Evolutionary conservation across 768 basidiomycete genomes (phyloP).

Genomic region (Suillus subluteus): DNA sequence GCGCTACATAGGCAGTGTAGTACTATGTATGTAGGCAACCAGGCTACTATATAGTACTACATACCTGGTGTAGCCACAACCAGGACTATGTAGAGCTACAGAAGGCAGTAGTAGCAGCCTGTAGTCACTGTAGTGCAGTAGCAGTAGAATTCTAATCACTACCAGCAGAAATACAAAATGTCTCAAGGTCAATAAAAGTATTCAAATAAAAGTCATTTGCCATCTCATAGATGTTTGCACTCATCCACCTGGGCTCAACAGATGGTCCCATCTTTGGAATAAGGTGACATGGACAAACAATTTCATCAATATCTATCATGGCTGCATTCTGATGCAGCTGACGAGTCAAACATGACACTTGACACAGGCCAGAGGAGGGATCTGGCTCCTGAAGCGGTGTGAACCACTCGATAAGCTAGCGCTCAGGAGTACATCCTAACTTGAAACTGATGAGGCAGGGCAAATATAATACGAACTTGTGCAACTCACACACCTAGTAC

Average conservation of each 20-base stretch:
- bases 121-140: no score
- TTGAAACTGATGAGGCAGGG: conserved; percentile 9
- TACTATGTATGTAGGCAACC: no score
- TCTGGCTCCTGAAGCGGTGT: conserved; percentile 15
- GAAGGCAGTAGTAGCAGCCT: no score
- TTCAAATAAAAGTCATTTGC: no score
- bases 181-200: no score
- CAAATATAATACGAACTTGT: conserved; percentile 19
- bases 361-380: background rate
- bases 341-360: background rate
- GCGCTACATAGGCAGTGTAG: no score
- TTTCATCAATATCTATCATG: background rate
- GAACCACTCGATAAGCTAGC: conserved; percentile 32
- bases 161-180: no score
- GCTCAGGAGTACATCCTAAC: conserved; percentile 10
- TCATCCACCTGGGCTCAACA: background rate
- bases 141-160: no score
- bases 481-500: conserved; percentile 15
- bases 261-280: background rate
- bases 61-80: no score
- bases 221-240: background rate
- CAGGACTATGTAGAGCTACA: no score
- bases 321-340: background rate
- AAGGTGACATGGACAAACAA: background rate
- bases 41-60: no score